phyloP scores from a whole-genome alignment of 352 stramenopile species.

The Globisporangium okanoganense region DNA sequence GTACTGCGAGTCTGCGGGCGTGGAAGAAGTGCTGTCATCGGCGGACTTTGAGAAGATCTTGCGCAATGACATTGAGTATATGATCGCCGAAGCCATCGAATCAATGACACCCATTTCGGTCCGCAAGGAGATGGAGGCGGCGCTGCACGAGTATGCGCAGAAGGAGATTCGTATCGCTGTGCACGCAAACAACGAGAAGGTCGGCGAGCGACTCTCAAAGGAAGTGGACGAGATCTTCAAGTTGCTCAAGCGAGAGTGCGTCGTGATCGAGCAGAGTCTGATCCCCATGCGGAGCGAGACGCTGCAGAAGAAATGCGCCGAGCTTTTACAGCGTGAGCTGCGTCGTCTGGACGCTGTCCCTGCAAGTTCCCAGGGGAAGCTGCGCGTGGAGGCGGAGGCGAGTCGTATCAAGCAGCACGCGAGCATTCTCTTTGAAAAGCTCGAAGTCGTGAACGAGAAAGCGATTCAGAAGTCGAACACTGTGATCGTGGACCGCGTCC shows the following conservation, averaged over 20 bases:
- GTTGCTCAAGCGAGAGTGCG: conserved; percentile 49
- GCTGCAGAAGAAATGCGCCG: conserved; percentile 46
- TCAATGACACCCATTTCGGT: conserved; percentile 53
- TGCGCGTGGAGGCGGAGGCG: conserved; percentile 46
- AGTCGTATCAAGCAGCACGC: conserved; percentile 57
- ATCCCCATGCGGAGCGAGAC: conserved; percentile 56
- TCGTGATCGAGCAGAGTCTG: conserved; percentile 47
- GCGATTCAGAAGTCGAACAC: conserved; percentile 56
- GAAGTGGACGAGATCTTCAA: conserved; percentile 55
- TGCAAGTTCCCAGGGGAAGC: conserved; percentile 38
- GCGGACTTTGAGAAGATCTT: conserved; percentile 55
- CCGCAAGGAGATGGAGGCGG: conserved; percentile 55
- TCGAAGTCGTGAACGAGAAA: conserved; percentile 72
- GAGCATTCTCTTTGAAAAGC: conserved; percentile 61
- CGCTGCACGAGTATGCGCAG: conserved; percentile 41
- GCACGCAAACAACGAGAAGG: conserved; percentile 69
- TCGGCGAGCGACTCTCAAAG: conserved; percentile 40
- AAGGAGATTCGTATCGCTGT: conserved; percentile 73
- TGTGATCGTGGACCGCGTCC: conserved; percentile 47
- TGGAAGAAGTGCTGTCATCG: conserved; percentile 58
- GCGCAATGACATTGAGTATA: conserved; percentile 42
- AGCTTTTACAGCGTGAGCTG: conserved; percentile 43
- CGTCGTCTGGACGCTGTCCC: conserved; percentile 49
- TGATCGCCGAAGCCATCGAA: conserved; percentile 53
- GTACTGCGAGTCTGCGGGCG: conserved; percentile 58